phyloP scores from a whole-genome alignment of 2,329 filamentous ascomycete species.

The Cladosporium halotolerans region DNA sequence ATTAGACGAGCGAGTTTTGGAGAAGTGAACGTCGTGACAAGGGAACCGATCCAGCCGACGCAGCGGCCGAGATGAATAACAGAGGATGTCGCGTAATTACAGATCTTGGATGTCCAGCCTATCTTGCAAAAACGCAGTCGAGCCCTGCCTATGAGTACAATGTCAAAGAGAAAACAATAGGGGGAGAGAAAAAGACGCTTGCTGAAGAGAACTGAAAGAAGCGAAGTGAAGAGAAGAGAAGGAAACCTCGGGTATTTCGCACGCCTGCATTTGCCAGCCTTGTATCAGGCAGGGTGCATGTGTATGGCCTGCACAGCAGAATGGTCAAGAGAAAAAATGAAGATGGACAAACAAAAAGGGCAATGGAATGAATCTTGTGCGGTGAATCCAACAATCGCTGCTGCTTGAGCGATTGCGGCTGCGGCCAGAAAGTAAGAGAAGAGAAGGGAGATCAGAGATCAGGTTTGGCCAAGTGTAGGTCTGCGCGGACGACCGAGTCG shows the following conservation, averaged over 20 bases:
- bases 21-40: too few species aligned
- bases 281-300: not conserved
- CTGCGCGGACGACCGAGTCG: not conserved
- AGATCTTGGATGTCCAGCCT: slow-evolving; percentile 6
- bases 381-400: not conserved
- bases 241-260: not conserved
- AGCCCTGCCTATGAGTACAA: too few species aligned
- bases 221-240: not conserved
- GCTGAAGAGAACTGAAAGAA: not conserved
- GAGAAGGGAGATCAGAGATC: not conserved
- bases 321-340: not conserved
- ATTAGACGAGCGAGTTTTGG: too few species aligned
- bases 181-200: not conserved
- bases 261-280: slow-evolving; percentile 8
- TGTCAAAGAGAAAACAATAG: not conserved
- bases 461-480: not conserved
- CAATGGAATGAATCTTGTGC: not conserved
- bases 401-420: slow-evolving; percentile 3
- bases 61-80: too few species aligned
- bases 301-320: slow-evolving; percentile 6
- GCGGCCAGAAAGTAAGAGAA: not conserved
- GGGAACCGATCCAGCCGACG: too few species aligned
- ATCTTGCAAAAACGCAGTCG: slow-evolving; percentile 2
- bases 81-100: not conserved
- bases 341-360: not conserved